Evolutionary conservation across 768 basidiomycete genomes (phyloP).

Genomic region (Lentinula boryana): DNA sequence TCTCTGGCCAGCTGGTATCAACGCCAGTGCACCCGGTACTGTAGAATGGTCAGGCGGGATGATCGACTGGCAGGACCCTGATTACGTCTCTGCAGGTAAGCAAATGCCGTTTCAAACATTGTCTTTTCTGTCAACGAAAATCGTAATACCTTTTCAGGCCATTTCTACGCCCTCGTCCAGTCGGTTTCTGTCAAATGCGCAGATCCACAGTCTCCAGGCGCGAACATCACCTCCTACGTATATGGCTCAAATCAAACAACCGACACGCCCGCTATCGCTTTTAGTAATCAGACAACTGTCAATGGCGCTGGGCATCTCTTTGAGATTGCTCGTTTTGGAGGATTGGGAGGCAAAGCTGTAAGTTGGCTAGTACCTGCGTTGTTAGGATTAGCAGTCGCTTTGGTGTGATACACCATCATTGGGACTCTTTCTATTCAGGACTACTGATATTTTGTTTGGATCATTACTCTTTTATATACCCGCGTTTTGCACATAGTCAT

Average conservation of each 20-base stretch:
- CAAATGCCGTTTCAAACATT: not conserved
- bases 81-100: constrained; percentile 62
- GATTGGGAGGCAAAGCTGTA: constrained; percentile 11
- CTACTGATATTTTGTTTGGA: too few relatives aligned
- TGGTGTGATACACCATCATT: not conserved
- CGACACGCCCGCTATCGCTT: constrained; percentile 45
- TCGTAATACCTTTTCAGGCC: constrained; percentile 30
- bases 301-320: constrained; percentile 31
- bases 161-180: constrained; percentile 63
- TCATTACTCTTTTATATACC: too few relatives aligned
- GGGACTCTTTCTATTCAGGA: not conserved
- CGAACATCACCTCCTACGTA: constrained; percentile 56
- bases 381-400: not conserved
- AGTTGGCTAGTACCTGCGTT: constrained; percentile 12
- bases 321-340: constrained; percentile 9
- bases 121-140: not conserved
- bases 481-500: too few relatives aligned
- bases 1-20: constrained; percentile 80
- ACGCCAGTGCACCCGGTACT: constrained; percentile 55
- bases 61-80: constrained; percentile 78
- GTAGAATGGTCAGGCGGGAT: constrained; percentile 76
- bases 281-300: constrained; percentile 54
- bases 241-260: constrained; percentile 52
- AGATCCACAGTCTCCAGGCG: constrained; percentile 34
- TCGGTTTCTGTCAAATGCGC: constrained; percentile 61